phyloP scores from a whole-genome alignment of 2,329 filamentous ascomycete genomes.

The Akanthomyces lecanii region DNA sequence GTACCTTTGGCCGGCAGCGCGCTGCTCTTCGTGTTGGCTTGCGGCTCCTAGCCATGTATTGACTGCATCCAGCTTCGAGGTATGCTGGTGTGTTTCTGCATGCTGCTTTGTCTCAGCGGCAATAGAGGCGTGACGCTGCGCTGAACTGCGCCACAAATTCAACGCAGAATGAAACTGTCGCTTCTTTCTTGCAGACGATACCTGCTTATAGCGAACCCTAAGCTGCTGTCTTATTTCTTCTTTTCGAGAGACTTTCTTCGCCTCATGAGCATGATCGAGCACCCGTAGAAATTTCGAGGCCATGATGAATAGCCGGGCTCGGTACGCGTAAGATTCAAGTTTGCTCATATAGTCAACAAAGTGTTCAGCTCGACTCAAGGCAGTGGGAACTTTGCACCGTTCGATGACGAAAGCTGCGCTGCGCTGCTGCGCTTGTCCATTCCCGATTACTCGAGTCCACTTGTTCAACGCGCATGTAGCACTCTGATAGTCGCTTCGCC shows the following conservation, averaged over 20 bases:
- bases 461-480: not conserved
- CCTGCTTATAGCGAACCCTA: constrained; percentile 12
- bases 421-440: not conserved
- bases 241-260: not conserved
- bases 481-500: constrained; percentile 11
- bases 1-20: not conserved
- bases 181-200: constrained; percentile 8
- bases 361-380: not conserved
- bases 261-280: constrained; percentile 6
- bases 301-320: constrained; percentile 14
- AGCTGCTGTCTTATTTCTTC: constrained; percentile 15
- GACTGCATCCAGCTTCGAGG: constrained; percentile 14
- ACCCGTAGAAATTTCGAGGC: constrained; percentile 8
- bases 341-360: constrained; percentile 1
- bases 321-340: constrained; percentile 4
- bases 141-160: not conserved
- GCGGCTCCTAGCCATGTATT: constrained; percentile 24
- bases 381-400: not conserved
- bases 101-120: constrained; percentile 15
- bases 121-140: not conserved
- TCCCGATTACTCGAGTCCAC: not conserved
- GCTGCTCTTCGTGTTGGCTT: constrained; percentile 17
- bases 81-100: not conserved
- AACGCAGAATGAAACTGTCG: constrained; percentile 11
- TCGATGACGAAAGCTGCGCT: not conserved